These are phyloP conservation scores for Salisapilia sapeloensis DNA, from an alignment of 352 stramenopile species.

Conservation along the genomic window DNA sequence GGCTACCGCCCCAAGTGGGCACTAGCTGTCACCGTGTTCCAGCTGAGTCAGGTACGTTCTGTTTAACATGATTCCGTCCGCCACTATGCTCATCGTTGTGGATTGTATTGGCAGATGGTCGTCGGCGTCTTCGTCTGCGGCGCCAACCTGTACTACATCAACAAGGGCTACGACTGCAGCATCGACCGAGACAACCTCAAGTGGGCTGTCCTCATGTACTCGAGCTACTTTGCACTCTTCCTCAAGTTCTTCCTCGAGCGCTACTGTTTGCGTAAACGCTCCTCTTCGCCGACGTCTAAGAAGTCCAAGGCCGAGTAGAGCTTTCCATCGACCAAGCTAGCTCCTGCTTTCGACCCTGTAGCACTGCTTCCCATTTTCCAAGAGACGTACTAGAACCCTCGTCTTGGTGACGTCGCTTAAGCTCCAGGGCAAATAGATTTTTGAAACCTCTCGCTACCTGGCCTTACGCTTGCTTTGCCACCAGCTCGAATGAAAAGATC, in stretches of 20 bases:
- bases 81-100: neutral
- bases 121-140: constrained; percentile 53
- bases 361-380: no score
- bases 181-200: constrained; percentile 78
- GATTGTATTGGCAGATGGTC: constrained; percentile 23
- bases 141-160: constrained; percentile 70
- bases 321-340: no score
- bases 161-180: constrained; percentile 36
- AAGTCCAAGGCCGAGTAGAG: no score
- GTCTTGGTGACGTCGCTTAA: no score
- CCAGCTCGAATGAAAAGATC: no score
- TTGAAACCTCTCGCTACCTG: no score
- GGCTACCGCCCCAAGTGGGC: constrained; percentile 62
- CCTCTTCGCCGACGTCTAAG: no score
- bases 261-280: constrained; percentile 58
- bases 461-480: no score
- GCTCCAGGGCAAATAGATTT: no score
- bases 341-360: no score
- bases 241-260: constrained; percentile 85
- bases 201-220: constrained; percentile 88
- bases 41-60: constrained; percentile 80
- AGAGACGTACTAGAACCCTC: no score
- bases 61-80: constrained; percentile 13
- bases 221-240: constrained; percentile 88
- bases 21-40: constrained; percentile 76